phyloP scores from a whole-genome alignment of 805 yeast genomes.

The Saccharomycopsis guyanensis region DNA sequence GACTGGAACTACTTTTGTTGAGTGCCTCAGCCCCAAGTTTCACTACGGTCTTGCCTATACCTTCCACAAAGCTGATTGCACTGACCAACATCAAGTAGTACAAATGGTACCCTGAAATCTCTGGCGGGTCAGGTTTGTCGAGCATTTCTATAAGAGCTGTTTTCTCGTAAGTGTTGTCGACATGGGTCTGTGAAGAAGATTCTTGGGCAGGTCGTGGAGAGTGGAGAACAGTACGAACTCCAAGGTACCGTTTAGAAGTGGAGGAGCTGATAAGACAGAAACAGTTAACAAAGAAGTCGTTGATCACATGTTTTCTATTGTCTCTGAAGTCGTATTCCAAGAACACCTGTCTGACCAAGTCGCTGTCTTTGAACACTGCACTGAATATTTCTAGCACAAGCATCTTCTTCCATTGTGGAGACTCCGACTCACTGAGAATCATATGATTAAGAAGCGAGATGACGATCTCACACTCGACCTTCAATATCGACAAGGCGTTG shows the following conservation, averaged over 20 bases:
- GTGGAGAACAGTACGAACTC: conserved; percentile 30
- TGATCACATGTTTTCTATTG: conserved; percentile 53
- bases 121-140: conserved; percentile 76
- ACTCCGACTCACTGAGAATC: conserved; percentile 47
- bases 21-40: conserved; percentile 28
- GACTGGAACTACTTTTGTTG: not conserved
- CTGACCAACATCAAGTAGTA: conserved; percentile 49
- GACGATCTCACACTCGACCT: conserved; percentile 75
- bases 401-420: conserved; percentile 66
- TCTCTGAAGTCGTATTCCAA: conserved; percentile 50
- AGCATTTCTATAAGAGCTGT: conserved; percentile 63
- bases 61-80: conserved; percentile 54
- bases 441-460: conserved; percentile 67
- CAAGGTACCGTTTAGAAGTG: conserved; percentile 28
- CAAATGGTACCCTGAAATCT: conserved; percentile 53
- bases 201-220: conserved; percentile 7
- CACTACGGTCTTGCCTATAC: conserved; percentile 48
- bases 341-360: conserved; percentile 45
- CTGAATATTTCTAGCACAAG: conserved; percentile 68
- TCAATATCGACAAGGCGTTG: conserved; percentile 54
- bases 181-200: not conserved
- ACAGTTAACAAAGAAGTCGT: conserved; percentile 43
- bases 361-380: conserved; percentile 49
- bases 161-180: conserved; percentile 36
- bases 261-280: conserved; percentile 29